Base-by-base conservation (phyloP, 129 eudicot genomes). In the Chrysanthemum lavandulifolium region DNA sequence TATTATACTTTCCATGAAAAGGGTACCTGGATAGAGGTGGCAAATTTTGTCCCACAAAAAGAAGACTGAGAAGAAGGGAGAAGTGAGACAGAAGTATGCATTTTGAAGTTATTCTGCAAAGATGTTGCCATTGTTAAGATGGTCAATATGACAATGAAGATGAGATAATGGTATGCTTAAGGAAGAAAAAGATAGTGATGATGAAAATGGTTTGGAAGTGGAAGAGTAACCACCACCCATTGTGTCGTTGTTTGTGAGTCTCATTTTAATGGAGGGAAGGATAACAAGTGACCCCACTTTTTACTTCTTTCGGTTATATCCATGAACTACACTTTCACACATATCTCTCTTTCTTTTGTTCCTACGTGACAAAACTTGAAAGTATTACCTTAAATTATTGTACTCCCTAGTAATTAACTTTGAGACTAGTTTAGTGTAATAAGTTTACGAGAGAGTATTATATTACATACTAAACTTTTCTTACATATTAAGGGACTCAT, bases 11-110 rank as follows among this genome's bases (percentile, higher is more conserved):
- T 53, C 1, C n/a, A 53, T 53, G 9, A 55, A 43, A 63, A 10
- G 21, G 11, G 50, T 82, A 92, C 98, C 98, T 89, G 98, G 25
- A 89, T 36, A 48, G 98, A 84, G 86, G 95, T 31, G 69, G 71
- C 79, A 65, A 89, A 78, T 76, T 79, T 82, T 78, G 81, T 81
- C 75, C 96, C 95, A 82, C 80, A 83, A 85, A 93, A 93, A 73
- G 92, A 84, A 63, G 96, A 93, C 65, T 82, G 82, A 29, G 92
- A 89, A 54, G 98, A 93, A 19, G 85, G 88, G 69, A 87, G 83
- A 65, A 84, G 71, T 29, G 91, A 74, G 76, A 84, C 64, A 73
- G 98, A 87, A 61, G 94, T 78, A 12, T 84, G 80, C 29, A 59
- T 29, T 67, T 78, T 78, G 73, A 78, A 72, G 65, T 78, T 85